Evolutionary conservation across 345 rosid genomes (phyloP).

Genomic region (Rhizophora apiculata): DNA sequence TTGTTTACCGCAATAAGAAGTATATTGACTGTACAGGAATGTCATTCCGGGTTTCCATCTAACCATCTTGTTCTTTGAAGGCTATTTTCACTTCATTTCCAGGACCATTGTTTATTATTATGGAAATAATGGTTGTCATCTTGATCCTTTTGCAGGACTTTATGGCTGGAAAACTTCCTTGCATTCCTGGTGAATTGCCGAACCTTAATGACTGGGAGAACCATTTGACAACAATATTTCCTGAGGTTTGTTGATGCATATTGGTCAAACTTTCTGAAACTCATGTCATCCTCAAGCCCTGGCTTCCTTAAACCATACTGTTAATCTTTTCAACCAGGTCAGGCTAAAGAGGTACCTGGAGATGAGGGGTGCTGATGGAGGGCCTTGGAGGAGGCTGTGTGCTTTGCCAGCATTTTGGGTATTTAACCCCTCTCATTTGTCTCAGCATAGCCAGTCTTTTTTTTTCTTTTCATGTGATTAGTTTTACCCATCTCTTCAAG

Average conservation of each 20-base stretch:
- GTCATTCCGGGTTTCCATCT: constrained; percentile 88
- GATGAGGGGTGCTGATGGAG: constrained; percentile 99
- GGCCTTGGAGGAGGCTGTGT: constrained; percentile 96
- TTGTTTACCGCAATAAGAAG: constrained; percentile 77
- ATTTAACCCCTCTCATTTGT: constrained; percentile 21
- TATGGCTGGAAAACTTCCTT: constrained; percentile 89
- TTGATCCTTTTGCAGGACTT: constrained; percentile 64
- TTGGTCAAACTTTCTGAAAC: constrained; percentile 6
- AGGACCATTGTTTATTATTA: not conserved
- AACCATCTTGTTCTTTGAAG: constrained; percentile 38
- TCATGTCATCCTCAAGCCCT: constrained; percentile 1
- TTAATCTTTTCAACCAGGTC: constrained; percentile 47
- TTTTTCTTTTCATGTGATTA: not conserved
- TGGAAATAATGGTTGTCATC: constrained; percentile 12
- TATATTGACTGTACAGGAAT: constrained; percentile 90
- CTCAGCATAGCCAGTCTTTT: constrained; percentile 5
- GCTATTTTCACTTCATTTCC: not conserved
- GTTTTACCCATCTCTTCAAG: constrained; percentile 5
- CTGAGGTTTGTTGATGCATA: constrained; percentile 60
- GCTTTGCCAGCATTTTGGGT: constrained; percentile 99
- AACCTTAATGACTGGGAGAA: constrained; percentile 96
- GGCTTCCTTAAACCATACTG: constrained; percentile 15
- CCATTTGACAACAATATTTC: constrained; percentile 94
- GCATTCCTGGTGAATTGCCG: constrained; percentile 90
- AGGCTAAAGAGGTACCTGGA: constrained; percentile 96